A percentile compares a stretch with the other conserved stretches of the same genome.
These are phyloP conservation scores for Talaromyces verruculosus DNA, from an alignment of 2,329 filamentous ascomycete species.

Conservation along the genomic window DNA sequence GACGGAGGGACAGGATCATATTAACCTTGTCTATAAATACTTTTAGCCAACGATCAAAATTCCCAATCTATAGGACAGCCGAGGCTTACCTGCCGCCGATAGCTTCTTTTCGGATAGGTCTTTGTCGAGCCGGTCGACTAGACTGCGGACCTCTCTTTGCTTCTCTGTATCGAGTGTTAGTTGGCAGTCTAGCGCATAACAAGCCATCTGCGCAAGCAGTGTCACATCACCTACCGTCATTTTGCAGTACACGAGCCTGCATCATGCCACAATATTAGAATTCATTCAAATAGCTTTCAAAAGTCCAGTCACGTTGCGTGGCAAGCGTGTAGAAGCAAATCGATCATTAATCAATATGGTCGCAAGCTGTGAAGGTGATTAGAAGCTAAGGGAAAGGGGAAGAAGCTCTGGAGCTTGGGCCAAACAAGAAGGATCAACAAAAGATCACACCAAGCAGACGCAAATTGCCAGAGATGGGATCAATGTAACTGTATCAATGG, in stretches of 20 bases:
- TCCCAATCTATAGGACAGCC: neutral
- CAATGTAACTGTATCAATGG: no score
- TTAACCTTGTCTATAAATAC: conserved; percentile 37
- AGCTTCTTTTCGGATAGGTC: conserved; percentile 64
- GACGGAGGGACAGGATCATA: conserved; percentile 65
- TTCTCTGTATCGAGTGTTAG: conserved; percentile 54
- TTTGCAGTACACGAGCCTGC: conserved; percentile 15
- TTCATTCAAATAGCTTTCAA: neutral
- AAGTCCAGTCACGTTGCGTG: neutral
- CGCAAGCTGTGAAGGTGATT: neutral
- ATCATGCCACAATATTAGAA: conserved; percentile 7
- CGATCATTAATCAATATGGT: no score
- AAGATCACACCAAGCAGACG: neutral
- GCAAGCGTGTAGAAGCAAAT: neutral
- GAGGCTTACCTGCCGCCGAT: conserved; percentile 56
- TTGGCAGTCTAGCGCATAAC: neutral
- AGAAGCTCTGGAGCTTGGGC: neutral
- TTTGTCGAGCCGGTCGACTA: conserved; percentile 62
- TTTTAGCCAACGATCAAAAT: neutral
- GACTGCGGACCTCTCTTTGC: conserved; percentile 63
- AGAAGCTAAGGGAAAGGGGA: neutral
- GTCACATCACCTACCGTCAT: conserved; percentile 10
- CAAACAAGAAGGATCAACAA: neutral
- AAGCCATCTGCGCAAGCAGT: neutral
- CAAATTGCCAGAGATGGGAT: neutral